These are phyloP conservation scores for Botrytis aclada DNA, from an alignment of 2,329 filamentous ascomycete species.

Conservation along the genomic window DNA sequence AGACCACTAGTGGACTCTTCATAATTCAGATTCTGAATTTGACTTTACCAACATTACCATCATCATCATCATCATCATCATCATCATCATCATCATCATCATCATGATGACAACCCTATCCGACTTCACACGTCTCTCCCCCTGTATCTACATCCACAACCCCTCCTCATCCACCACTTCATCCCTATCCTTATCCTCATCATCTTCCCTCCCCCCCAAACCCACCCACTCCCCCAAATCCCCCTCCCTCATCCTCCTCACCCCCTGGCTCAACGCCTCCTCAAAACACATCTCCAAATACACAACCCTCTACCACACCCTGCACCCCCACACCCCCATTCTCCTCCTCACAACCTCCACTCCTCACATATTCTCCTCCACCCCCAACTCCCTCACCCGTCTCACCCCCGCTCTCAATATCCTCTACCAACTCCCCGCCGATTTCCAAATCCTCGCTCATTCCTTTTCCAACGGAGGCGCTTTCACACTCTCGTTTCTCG, in stretches of 20 bases:
- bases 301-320: constrained; percentile 42
- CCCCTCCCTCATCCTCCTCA: constrained; percentile 44
- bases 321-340: constrained; percentile 45
- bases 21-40: background rate
- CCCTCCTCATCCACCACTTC: constrained; percentile 41
- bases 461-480: constrained; percentile 47
- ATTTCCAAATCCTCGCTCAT: constrained; percentile 41
- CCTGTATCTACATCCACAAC: constrained; percentile 36
- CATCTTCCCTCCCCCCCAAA: background rate
- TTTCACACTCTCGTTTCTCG: background rate
- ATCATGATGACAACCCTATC: background rate
- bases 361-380: constrained; percentile 26
- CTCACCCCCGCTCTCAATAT: background rate
- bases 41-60: background rate
- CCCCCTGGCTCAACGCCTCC: constrained; percentile 49
- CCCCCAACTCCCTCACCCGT: background rate
- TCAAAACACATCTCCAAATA: constrained; percentile 47
- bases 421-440: background rate
- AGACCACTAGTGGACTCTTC: background rate
- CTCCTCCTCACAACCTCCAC: constrained; percentile 50
- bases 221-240: background rate
- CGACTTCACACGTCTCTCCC: background rate
- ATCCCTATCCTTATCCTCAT: background rate
- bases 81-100: background rate
- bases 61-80: too few species aligned